Percentiles rank a stretch among this genome's conserved stretches.
phyloP scores from a whole-genome alignment of 345 rosid genomes.

The Aquilaria sinensis region DNA sequence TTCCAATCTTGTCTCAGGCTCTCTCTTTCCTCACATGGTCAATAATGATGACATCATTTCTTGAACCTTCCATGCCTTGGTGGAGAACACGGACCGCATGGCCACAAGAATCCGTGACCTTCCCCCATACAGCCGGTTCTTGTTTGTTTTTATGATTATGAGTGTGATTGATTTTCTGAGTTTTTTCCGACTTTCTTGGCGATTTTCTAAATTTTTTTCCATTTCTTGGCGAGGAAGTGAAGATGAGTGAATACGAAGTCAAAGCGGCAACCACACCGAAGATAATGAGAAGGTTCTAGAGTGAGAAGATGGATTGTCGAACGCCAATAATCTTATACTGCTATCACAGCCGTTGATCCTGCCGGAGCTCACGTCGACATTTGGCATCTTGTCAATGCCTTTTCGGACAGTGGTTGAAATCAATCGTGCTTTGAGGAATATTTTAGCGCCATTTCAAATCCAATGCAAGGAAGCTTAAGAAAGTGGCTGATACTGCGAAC shows the following conservation, averaged over 20 bases:
- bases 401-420: conserved; percentile 52
- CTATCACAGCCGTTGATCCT: conserved; percentile 64
- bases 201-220: neutral
- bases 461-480: conserved; percentile 55
- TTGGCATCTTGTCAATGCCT: conserved; percentile 64
- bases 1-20: neutral
- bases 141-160: conserved; percentile 70
- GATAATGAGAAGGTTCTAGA: conserved; percentile 57
- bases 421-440: conserved; percentile 60
- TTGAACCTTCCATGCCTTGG: conserved; percentile 58
- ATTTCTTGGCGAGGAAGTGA: conserved; percentile 27
- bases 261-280: conserved; percentile 28
- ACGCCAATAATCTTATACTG: conserved; percentile 61
- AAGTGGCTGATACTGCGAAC: conserved; percentile 36
- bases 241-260: conserved; percentile 28
- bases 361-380: conserved; percentile 72
- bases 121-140: conserved; percentile 68
- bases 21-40: conserved; percentile 24
- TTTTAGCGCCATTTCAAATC: conserved; percentile 52
- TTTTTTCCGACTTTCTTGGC: neutral
- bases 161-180: conserved; percentile 32
- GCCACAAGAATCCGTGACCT: conserved; percentile 81
- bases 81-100: conserved; percentile 83
- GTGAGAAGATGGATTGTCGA: conserved; percentile 89
- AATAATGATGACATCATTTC: conserved; percentile 44